phyloP scores from a whole-genome alignment of 164 flowering plant genomes.

The grape (Vitis vinifera) region DNA sequence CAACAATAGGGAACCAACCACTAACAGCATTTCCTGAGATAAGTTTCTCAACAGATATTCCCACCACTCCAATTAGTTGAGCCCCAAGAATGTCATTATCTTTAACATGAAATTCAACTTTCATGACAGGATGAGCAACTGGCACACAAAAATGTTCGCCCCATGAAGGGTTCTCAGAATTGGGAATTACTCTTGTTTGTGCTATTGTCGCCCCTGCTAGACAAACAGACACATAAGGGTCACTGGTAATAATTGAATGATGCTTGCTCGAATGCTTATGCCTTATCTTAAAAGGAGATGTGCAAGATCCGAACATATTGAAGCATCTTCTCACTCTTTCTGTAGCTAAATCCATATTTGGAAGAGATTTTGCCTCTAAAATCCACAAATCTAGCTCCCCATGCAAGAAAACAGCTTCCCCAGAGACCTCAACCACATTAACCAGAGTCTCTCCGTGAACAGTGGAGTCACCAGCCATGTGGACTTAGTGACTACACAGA shows the following conservation, averaged over 20 bases:
- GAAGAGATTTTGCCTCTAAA: slow-evolving; percentile 62
- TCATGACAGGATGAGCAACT: slow-evolving; percentile 61
- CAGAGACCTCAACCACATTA: slow-evolving; percentile 13
- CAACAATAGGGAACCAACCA: slow-evolving; percentile 64
- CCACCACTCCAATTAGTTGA: slow-evolving; percentile 62
- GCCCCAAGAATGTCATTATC: slow-evolving; percentile 84
- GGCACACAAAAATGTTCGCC: slow-evolving; percentile 62
- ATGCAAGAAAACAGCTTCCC: slow-evolving; percentile 46
- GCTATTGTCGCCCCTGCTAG: slow-evolving; percentile 73
- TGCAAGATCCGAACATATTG: slow-evolving; percentile 39
- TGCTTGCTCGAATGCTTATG: slow-evolving; percentile 17
- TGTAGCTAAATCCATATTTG: slow-evolving; percentile 71
- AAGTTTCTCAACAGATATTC: slow-evolving; percentile 44
- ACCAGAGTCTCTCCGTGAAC: slow-evolving; percentile 12
- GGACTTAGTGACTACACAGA: background rate
- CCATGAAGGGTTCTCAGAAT: slow-evolving; percentile 70
- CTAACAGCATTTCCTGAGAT: slow-evolving; percentile 40
- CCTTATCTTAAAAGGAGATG: slow-evolving; percentile 20
- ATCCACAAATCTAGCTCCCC: slow-evolving; percentile 67
- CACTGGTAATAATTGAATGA: slow-evolving; percentile 58
- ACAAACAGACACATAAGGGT: slow-evolving; percentile 78
- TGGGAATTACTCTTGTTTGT: slow-evolving; percentile 61
- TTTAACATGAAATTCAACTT: slow-evolving; percentile 70
- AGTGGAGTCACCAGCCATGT: slow-evolving; percentile 21
- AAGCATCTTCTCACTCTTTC: slow-evolving; percentile 59